phyloP scores from a whole-genome alignment of 2,329 filamentous ascomycete species.

The Fusarium acutatum region DNA sequence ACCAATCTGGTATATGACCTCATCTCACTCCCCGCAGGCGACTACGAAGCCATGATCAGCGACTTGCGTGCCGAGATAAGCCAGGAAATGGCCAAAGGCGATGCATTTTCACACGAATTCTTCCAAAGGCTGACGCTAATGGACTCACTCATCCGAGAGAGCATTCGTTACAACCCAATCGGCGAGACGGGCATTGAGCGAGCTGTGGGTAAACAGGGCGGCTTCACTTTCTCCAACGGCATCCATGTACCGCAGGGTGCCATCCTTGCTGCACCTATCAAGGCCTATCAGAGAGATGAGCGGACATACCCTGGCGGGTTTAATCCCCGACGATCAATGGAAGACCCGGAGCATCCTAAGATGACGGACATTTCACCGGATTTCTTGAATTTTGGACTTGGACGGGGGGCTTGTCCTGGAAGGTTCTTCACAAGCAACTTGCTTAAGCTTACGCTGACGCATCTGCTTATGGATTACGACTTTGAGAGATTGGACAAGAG shows the following conservation, averaged over 20 bases:
- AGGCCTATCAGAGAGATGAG: conserved; percentile 26
- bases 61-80: conserved; percentile 16
- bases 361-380: conserved; percentile 20
- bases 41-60: conserved; percentile 7
- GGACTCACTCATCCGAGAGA: conserved; percentile 20
- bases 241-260: conserved; percentile 24
- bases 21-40: conserved; percentile 13
- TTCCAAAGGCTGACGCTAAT: conserved; percentile 18
- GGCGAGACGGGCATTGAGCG: conserved; percentile 26
- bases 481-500: conserved; percentile 12
- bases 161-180: conserved; percentile 27
- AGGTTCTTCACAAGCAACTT: conserved; percentile 22
- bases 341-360: conserved; percentile 10
- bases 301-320: conserved; percentile 16
- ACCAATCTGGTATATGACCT: conserved; percentile 25
- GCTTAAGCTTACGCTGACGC: conserved; percentile 19
- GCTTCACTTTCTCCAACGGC: conserved; percentile 31
- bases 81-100: conserved; percentile 4
- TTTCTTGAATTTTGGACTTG: conserved; percentile 22
- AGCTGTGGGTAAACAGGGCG: conserved; percentile 15
- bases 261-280: conserved; percentile 25
- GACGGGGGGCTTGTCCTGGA: conserved; percentile 14
- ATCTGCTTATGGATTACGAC: conserved; percentile 15
- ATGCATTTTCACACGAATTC: conserved; percentile 18
- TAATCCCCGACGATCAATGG: conserved; percentile 18